Conservation (phyloP, 164 flowering plant species). For the Vitis amurensis region DNA sequence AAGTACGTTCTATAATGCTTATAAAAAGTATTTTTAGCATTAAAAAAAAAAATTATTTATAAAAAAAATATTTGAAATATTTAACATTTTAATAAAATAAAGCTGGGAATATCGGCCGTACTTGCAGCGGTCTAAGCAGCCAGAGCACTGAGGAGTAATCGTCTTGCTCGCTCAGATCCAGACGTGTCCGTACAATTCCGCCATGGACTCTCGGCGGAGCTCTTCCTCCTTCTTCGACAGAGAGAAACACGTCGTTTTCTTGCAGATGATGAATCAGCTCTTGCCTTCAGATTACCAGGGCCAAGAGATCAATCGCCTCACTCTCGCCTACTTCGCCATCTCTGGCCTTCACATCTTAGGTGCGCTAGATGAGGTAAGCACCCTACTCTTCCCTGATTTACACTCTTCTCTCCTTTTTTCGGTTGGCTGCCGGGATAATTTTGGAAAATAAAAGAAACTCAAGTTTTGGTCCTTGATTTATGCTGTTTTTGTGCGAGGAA, state of each 20-base stretch:
- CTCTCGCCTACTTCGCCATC: conserved; percentile 85
- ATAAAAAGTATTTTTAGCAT: no score
- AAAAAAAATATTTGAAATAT: no score
- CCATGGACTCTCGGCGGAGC: conserved; percentile 16
- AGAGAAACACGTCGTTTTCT: conserved; percentile 62
- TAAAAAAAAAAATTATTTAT: no score
- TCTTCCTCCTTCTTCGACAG: conserved; percentile 40
- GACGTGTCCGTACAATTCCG: conserved; percentile 5
- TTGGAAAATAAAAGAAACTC: not conserved
- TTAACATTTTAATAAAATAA: no score
- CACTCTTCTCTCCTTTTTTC: not conserved
- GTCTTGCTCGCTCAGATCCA: not conserved
- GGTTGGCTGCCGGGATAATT: not conserved
- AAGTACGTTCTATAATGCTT: no score
- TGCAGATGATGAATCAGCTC: conserved; percentile 67
- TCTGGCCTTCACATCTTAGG: conserved; percentile 76
- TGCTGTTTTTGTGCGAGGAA: not conserved
- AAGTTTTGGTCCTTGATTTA: not conserved
- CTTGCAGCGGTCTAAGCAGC: no score
- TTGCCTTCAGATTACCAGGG: conserved; percentile 63
- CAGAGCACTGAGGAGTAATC: no score
- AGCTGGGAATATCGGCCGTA: no score
- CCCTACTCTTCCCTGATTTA: no score
- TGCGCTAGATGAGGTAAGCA: conserved; percentile 60
- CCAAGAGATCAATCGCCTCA: conserved; percentile 90